Percentiles rank a stretch among this genome's conserved stretches.
phyloP scores from a whole-genome alignment of 2,329 filamentous ascomycete genomes.

The Macroventuria anomochaeta region DNA sequence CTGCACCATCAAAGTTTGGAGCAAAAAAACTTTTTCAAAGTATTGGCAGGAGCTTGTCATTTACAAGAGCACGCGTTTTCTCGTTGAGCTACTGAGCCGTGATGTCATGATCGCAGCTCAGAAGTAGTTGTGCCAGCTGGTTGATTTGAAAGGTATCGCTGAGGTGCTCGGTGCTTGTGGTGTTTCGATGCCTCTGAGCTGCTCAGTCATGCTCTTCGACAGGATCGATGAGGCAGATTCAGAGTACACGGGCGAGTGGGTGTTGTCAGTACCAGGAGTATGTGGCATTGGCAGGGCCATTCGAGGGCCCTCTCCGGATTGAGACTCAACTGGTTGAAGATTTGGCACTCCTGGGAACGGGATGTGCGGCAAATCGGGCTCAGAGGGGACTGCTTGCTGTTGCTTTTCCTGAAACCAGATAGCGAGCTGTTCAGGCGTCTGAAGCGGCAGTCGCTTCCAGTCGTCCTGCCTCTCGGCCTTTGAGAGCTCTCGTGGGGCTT shows the following conservation, averaged over 20 bases:
- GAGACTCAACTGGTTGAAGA: neutral
- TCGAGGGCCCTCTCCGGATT: neutral
- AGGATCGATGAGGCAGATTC: slow-evolving; percentile 6
- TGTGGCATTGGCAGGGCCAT: slow-evolving; percentile 8
- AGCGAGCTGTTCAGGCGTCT: slow-evolving; percentile 26
- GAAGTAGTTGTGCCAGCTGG: slow-evolving; percentile 20
- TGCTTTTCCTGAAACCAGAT: slow-evolving; percentile 29
- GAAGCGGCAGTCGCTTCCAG: slow-evolving; percentile 32
- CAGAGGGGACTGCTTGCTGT: slow-evolving; percentile 7
- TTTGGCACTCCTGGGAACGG: slow-evolving; percentile 4
- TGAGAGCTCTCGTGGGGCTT: slow-evolving; percentile 19
- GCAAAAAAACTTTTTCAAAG: too few relatives aligned
- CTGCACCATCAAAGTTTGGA: neutral
- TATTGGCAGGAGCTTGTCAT: neutral
- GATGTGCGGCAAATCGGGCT: slow-evolving; percentile 10
- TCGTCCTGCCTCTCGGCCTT: slow-evolving; percentile 34
- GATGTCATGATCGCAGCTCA: slow-evolving; percentile 2
- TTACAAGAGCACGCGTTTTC: neutral
- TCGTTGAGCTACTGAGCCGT: neutral
- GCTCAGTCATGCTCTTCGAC: slow-evolving; percentile 12
- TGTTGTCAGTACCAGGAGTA: slow-evolving; percentile 1
- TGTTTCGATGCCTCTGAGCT: slow-evolving; percentile 12
- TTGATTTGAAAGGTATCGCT: neutral
- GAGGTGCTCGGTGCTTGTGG: slow-evolving; percentile 16
- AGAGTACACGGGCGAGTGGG: neutral